Percentiles rank a stretch among this genome's conserved stretches.
phyloP scores from a whole-genome alignment of 2,329 filamentous ascomycete genomes.

The Venturia aucupariae region DNA sequence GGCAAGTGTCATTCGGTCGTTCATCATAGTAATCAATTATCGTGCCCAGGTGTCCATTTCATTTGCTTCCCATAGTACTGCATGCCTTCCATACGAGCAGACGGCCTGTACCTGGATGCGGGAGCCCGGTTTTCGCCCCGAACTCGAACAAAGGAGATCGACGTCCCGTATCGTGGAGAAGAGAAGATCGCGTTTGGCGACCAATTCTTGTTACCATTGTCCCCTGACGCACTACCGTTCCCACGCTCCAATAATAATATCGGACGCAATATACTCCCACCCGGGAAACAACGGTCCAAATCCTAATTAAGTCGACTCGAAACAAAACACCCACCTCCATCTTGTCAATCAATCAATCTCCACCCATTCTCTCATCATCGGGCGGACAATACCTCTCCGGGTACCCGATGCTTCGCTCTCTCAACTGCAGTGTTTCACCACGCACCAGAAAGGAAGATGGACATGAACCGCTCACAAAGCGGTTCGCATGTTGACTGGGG shows the following conservation, averaged over 20 bases:
- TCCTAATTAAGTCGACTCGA: background rate
- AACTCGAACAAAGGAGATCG: background rate
- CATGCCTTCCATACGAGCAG: background rate
- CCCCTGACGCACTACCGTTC: background rate
- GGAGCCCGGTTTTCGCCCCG: slow-evolving; percentile 2
- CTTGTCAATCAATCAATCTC: slow-evolving; percentile 3
- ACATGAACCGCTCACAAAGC: too few species aligned
- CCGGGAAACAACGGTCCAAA: background rate
- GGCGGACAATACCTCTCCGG: background rate
- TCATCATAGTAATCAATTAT: background rate
- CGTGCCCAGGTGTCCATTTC: background rate
- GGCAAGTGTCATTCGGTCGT: background rate
- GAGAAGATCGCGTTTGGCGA: background rate
- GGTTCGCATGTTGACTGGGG: background rate
- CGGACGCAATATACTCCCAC: background rate
- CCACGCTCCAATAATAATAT: background rate
- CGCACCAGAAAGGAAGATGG: too few species aligned
- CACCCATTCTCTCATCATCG: background rate
- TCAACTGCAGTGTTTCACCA: slow-evolving; percentile 4
- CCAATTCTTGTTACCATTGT: background rate
- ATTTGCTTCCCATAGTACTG: slow-evolving; percentile 4
- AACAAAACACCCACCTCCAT: slow-evolving; percentile 3
- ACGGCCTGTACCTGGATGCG: background rate
- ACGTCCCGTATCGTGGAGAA: background rate
- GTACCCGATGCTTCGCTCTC: background rate